Conservation (phyloP, 768 basidiomycete species). For the Mycena latifolia region DNA sequence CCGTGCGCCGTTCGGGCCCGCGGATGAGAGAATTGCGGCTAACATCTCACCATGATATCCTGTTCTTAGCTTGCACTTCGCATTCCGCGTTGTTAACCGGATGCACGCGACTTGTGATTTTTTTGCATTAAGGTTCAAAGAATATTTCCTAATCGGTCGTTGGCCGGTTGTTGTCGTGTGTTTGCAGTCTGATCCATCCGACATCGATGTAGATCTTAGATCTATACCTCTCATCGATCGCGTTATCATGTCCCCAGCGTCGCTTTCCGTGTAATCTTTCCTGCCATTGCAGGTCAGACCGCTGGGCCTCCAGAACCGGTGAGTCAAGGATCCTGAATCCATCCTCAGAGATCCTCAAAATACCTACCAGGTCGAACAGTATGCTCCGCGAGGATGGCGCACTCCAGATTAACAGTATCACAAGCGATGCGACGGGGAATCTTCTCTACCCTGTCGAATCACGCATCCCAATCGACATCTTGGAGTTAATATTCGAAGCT, state of each 20-base stretch:
- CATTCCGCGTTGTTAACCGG: too few species aligned
- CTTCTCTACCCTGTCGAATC: conserved; percentile 24
- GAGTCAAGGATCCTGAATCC: neutral
- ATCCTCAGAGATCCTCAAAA: neutral
- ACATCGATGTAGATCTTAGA: conserved; percentile 20
- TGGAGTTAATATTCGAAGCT: conserved; percentile 34
- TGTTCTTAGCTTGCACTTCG: too few species aligned
- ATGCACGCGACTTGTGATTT: neutral
- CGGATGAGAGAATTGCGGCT: too few species aligned
- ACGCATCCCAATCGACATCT: conserved; percentile 31
- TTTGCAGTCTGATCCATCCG: neutral
- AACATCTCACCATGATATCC: too few species aligned
- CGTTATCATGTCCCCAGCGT: conserved; percentile 20
- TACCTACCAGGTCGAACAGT: conserved; percentile 7
- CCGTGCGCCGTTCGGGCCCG: too few species aligned
- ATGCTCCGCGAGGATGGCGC: conserved; percentile 21
- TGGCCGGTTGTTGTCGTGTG: neutral
- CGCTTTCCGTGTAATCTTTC: conserved; percentile 20
- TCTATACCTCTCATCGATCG: conserved; percentile 28
- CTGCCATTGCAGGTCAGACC: conserved; percentile 32
- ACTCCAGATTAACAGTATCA: neutral
- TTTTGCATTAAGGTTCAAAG: neutral
- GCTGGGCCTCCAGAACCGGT: conserved; percentile 18
- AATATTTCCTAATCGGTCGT: conserved; percentile 15
- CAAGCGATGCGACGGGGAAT: conserved; percentile 18